Conservation (phyloP, 306 rosid species). For the Cucumis melo region DNA sequence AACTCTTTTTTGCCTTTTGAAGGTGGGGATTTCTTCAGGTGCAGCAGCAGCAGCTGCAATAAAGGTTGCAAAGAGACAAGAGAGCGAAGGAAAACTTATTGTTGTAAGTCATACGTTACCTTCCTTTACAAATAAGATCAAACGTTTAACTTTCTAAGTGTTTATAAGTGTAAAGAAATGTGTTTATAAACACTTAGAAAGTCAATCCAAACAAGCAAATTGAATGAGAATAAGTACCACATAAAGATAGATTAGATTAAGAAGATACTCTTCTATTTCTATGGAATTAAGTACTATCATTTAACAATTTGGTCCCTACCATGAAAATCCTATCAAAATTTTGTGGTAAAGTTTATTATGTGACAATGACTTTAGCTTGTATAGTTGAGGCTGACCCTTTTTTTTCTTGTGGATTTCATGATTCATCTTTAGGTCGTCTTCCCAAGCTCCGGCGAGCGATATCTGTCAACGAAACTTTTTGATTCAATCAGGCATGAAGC, state of each 20-base stretch:
- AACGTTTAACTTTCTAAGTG: no score
- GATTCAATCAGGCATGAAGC: conserved; percentile 48
- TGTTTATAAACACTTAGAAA: no score
- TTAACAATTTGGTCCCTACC: no score
- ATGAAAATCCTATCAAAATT: no score
- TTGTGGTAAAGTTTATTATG: no score
- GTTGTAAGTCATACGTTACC: conserved; percentile 28
- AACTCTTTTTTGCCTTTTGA: conserved; percentile 1
- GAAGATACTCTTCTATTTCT: no score
- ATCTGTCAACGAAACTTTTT: conserved; percentile 42
- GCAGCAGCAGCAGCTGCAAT: conserved; percentile 72
- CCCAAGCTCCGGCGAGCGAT: conserved; percentile 72
- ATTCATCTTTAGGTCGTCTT: conserved; percentile 31
- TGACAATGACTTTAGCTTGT: no score
- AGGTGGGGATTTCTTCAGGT: conserved; percentile 84
- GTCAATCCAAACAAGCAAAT: no score
- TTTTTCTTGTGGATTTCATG: neutral
- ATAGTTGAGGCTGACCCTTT: neutral
- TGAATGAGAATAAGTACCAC: no score
- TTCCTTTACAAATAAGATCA: neutral
- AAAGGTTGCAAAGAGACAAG: conserved; percentile 52
- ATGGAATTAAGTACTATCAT: no score
- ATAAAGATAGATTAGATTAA: no score
- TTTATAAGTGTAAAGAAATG: no score
- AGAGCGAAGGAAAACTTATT: conserved; percentile 66